Base-by-base conservation (phyloP, 2,329 filamentous ascomycete genomes). In the Ploettnerulaceae sp. region DNA sequence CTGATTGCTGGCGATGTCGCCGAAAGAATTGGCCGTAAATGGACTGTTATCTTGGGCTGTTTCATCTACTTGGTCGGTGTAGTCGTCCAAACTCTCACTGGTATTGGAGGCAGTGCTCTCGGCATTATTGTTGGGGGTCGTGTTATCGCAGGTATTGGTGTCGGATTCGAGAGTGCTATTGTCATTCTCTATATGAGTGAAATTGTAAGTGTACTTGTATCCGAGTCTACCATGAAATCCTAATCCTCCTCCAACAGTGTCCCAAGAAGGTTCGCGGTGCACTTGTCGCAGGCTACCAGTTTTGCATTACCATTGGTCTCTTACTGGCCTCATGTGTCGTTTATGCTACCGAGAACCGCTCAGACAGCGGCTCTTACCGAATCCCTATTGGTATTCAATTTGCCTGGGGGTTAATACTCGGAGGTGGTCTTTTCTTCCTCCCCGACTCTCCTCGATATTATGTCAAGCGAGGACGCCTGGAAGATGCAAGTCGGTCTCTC, bases 381-480 rank as follows among this genome's bases (percentile, higher is more conserved):
- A 89, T 94, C 49, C 84, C 86, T 45, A 89, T 94, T 58, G 79
- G 68, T 39, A 72, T 95, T 42, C 89, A 95, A 70, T 86, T 90
- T 68, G 68, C 80, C 47, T 94, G 86, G 84, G 87, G 85, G 38
- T 20, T 89, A 31, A 83, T 94, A 55, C 81, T 95, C 15, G 86
- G 69, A 26, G 63, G 61, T 37, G 89, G 89, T 61, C 77, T 94
- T 21, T 66, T 89, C 56, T 67, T 88, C 61, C 81, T 95, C 6
- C 89, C 89, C 48, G 89, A 94, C 66, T 91, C 87, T 0, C 89
- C 89, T 39, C 84, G 89, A 62, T 94, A 82, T 75, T 91, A 78
- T 61, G 85, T 95, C 69, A 89, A 87, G 74, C 83, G 81, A 66
- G 84, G 84, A 46, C 71, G 80, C 51, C 72, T 88, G 42, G 78